Percentiles rank a stretch among this genome's conserved stretches.
phyloP scores from a whole-genome alignment of 306 rosid species.

The Abrus precatorius region DNA sequence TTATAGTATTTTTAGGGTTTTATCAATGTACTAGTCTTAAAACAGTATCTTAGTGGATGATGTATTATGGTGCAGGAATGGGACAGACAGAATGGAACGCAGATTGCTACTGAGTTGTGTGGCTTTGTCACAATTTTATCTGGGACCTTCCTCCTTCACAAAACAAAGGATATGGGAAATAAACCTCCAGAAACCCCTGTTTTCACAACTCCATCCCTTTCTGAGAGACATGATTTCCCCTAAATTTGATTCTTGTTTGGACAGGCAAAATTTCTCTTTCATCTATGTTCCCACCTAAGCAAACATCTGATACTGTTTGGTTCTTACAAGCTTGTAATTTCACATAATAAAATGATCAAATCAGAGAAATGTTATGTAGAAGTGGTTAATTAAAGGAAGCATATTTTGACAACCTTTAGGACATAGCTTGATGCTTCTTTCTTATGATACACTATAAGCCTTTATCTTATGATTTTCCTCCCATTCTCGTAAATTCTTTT shows the following conservation, averaged over 20 bases:
- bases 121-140: conserved; percentile 90
- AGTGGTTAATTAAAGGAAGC: conserved; percentile 24
- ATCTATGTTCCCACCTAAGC: background rate
- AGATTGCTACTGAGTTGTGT: conserved; percentile 77
- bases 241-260: background rate
- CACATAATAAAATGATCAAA: background rate
- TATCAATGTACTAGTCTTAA: background rate
- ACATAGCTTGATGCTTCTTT: background rate
- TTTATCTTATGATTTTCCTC: background rate
- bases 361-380: background rate
- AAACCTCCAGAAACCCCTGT: conserved; percentile 48
- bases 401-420: conserved; percentile 27
- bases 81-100: conserved; percentile 73
- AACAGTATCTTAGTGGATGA: background rate
- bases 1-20: background rate
- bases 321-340: conserved; percentile 36
- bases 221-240: background rate
- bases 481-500: background rate
- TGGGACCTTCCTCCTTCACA: conserved; percentile 93
- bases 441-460: background rate
- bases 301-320: background rate
- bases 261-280: background rate
- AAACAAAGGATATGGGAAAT: conserved; percentile 86
- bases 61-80: conserved; percentile 68
- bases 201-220: conserved; percentile 14